phyloP scores from a whole-genome alignment of 1,284 basidiomycete species.

The Cystobasidium sp. region DNA sequence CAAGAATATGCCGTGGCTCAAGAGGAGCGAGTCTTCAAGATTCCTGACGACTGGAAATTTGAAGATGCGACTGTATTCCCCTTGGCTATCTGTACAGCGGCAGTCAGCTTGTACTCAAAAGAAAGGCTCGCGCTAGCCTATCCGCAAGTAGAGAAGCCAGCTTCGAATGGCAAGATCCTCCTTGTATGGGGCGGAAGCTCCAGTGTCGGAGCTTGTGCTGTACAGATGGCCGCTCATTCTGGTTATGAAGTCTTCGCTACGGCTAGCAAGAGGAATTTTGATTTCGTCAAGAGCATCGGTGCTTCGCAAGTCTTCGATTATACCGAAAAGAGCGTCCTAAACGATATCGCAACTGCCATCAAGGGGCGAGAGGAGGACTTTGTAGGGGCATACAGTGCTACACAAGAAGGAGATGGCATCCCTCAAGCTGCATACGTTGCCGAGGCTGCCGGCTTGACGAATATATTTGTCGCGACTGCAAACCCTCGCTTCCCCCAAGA shows the following conservation, averaged over 20 bases:
- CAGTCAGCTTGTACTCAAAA: constrained; percentile 37
- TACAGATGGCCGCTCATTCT: constrained; percentile 52
- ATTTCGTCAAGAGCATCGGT: constrained; percentile 45
- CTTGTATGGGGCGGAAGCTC: constrained; percentile 56
- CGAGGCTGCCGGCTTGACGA: constrained; percentile 28
- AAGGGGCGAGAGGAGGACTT: constrained; percentile 10
- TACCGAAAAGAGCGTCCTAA: constrained; percentile 25
- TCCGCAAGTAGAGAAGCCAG: constrained; percentile 28
- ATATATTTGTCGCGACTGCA: neutral
- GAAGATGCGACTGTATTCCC: constrained; percentile 58
- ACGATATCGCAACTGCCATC: constrained; percentile 30
- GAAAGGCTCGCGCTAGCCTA: constrained; percentile 52
- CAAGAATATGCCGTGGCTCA: constrained; percentile 48
- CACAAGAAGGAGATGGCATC: constrained; percentile 32
- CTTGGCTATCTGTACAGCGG: constrained; percentile 9
- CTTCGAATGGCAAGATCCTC: constrained; percentile 47
- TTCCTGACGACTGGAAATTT: constrained; percentile 59
- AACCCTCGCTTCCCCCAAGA: constrained; percentile 16
- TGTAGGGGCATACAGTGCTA: constrained; percentile 45
- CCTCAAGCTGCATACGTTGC: constrained; percentile 16
- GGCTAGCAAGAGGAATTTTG: constrained; percentile 45
- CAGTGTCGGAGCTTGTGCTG: constrained; percentile 54
- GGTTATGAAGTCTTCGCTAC: constrained; percentile 46
- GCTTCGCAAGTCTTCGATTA: constrained; percentile 47
- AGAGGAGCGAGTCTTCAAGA: constrained; percentile 51